Conservation (phyloP, 768 basidiomycete species). For the Sporobolomyces roseus region DNA sequence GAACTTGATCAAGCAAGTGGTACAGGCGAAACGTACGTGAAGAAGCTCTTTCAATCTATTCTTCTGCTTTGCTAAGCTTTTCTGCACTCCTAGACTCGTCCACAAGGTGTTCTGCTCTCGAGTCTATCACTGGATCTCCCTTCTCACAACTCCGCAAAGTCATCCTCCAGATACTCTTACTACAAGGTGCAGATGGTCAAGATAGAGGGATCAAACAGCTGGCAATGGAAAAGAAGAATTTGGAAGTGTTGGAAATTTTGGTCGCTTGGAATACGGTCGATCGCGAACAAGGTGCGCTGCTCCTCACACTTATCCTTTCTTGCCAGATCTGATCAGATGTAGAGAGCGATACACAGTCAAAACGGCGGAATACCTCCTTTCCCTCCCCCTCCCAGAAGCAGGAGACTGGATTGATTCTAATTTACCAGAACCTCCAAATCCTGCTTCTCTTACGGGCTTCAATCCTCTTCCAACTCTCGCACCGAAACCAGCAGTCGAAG, state of each 20-base stretch:
- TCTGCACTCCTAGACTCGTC: background rate
- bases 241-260: background rate
- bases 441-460: background rate
- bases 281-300: background rate
- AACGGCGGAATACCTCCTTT: background rate
- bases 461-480: background rate
- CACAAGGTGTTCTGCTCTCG: background rate
- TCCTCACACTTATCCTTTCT: no score
- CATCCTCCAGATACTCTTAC: background rate
- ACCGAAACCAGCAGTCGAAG: background rate
- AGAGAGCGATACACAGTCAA: no score
- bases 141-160: background rate
- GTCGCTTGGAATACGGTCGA: background rate
- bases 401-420: background rate
- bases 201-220: no score
- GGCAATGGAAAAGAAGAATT: background rate
- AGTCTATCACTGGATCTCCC: background rate
- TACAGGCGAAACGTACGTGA: no score
- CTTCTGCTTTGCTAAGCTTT: no score
- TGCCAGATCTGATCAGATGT: no score
- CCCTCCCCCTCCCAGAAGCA: background rate
- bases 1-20: no score
- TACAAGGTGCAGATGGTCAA: background rate
- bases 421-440: background rate
- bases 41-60: no score